Percentiles rank a stretch among this genome's conserved stretches.
Conservation (phyloP, 2,329 filamentous ascomycete genomes). For the Catunica adiposa region DNA sequence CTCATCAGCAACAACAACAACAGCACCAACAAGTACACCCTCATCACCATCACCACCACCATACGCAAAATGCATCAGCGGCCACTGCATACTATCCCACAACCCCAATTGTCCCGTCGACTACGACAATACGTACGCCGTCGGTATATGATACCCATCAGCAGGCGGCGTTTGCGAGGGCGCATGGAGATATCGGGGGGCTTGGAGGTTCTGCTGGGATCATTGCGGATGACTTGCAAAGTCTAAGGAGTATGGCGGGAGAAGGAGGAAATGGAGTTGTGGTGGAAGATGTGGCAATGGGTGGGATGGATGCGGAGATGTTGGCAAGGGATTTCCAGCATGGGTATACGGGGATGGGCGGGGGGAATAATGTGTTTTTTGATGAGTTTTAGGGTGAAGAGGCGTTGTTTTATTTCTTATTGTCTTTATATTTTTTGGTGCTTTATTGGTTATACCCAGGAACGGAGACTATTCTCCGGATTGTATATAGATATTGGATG, state of each 20-base stretch:
- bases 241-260: constrained; percentile 21
- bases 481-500: too few species aligned
- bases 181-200: not conserved
- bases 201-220: constrained; percentile 19
- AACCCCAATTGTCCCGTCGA: not conserved
- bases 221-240: constrained; percentile 24
- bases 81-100: not conserved
- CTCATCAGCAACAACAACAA: too few species aligned
- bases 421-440: not conserved
- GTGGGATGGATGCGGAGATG: constrained; percentile 20
- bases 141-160: constrained; percentile 13
- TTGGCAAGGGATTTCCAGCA: constrained; percentile 17
- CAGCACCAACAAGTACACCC: not conserved
- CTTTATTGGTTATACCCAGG: not conserved
- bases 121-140: not conserved
- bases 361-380: not conserved
- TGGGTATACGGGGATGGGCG: constrained; percentile 14
- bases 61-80: not conserved
- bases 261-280: constrained; percentile 19
- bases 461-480: too few species aligned
- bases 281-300: constrained; percentile 21
- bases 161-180: constrained; percentile 7
- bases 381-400: not conserved
- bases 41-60: not conserved
- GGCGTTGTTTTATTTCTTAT: not conserved